Evolutionary conservation across 768 basidiomycete genomes (phyloP), one percentile per base, ranked within the genome.

Genomic region (Auriculariales sp.): DNA sequence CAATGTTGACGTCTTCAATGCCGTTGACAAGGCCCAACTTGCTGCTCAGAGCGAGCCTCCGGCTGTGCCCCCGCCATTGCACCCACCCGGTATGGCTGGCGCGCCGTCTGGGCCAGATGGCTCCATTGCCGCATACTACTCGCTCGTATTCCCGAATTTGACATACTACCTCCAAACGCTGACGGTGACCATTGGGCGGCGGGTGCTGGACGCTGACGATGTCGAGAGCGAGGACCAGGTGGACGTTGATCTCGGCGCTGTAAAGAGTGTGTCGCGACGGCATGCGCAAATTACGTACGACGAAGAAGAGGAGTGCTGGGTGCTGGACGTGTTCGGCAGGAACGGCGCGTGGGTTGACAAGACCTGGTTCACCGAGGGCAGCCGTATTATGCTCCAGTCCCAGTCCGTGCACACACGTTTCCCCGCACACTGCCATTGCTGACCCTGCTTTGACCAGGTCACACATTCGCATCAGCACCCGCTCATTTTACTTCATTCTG

Each of bases 291-390:
- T 98, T 57, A 89, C 88, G 63, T 95, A 88, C 60, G 89, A 93
- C 70, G 82, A 86, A 62, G 83, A 88, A 6, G 81, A 83, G 54
- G 86, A 87, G 54, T 79, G 83, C 48, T 95, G 93, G 62, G 80
- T 88, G 14, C 75, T 99, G 30, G 79, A 81, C 52, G 93, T 99
- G 31, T 74, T 89, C 31, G 95, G 95, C n/a, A 73, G 95, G 52
- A 98, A 99, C 58, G 95, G 95, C 11, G 92, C 92, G 15, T 97
- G 93, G 85, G 91, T 99, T 3, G 92, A 98, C 55, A 93, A 92
- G 28, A 79, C 87, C n/a, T 99, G 93, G 87, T 81, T 81, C 46
- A 85, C 83, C 10, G 82, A 86, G 55, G 90, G 93, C 14, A 83
- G 84, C 53, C 78, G 81, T 53, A 84, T 91, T n/a, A 77, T 85